Conservation (phyloP, 2,329 filamentous ascomycete species). For the Chrysoporthe cubensis region DNA sequence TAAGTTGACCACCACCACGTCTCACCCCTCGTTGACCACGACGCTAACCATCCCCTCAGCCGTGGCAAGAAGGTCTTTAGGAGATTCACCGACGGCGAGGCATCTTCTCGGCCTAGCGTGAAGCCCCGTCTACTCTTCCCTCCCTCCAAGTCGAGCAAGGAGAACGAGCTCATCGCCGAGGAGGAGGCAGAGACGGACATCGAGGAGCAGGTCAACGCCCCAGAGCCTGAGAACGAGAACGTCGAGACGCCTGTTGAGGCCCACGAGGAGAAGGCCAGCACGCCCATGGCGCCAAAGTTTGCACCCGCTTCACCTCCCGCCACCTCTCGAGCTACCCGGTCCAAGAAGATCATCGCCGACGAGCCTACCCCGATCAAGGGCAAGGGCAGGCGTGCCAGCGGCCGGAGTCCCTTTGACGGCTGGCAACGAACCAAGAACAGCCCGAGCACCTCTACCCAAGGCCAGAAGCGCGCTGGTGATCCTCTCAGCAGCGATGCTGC, state of each 20-base stretch:
- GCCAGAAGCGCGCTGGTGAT: constrained; percentile 50
- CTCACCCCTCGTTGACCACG: background rate
- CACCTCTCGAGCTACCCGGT: constrained; percentile 63
- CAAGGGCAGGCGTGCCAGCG: constrained; percentile 36
- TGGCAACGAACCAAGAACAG: constrained; percentile 69
- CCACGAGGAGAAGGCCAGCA: constrained; percentile 44
- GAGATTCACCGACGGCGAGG: constrained; percentile 58
- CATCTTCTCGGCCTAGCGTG: constrained; percentile 42
- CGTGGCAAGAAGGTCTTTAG: constrained; percentile 80
- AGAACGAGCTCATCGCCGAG: constrained; percentile 45
- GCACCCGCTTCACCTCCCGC: constrained; percentile 65
- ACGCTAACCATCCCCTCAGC: constrained; percentile 47
- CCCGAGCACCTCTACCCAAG: constrained; percentile 39
- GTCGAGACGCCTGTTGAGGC: constrained; percentile 45
- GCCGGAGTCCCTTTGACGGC: constrained; percentile 65
- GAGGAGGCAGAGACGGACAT: constrained; percentile 65
- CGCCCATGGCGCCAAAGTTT: constrained; percentile 60
- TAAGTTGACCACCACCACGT: constrained; percentile 52
- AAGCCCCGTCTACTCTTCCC: constrained; percentile 76
- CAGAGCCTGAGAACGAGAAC: constrained; percentile 31
- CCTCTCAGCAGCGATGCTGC: constrained; percentile 38
- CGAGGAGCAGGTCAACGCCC: constrained; percentile 49
- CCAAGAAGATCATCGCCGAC: constrained; percentile 52
- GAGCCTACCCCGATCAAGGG: constrained; percentile 48
- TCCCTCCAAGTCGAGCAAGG: constrained; percentile 45